phyloP scores from a whole-genome alignment of 352 stramenopile genomes.

The Globisporangium solare region DNA sequence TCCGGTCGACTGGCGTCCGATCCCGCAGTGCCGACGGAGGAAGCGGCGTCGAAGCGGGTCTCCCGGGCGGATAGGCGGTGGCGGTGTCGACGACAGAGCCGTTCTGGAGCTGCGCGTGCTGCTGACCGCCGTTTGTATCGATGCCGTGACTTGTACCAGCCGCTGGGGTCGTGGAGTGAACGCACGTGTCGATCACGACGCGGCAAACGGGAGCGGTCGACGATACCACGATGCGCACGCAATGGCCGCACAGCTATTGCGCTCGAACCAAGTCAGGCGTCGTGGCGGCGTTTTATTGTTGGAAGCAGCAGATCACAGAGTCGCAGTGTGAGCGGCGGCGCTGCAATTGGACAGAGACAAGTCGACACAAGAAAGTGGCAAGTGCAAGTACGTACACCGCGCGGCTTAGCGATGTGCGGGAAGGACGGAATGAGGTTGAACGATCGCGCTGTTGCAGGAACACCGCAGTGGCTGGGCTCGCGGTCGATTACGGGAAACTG shows the following conservation, averaged over 20 bases:
- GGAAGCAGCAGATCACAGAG: not conserved
- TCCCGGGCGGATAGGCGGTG: no score
- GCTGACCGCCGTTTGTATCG: not conserved
- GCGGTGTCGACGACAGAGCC: no score
- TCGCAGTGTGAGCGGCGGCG: not conserved
- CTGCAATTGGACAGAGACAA: not conserved
- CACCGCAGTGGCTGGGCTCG: not conserved
- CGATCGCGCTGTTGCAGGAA: conserved; percentile 8
- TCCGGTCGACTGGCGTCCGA: no score
- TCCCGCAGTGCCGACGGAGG: no score
- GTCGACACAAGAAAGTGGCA: not conserved
- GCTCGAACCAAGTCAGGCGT: not conserved
- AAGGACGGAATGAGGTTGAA: conserved; percentile 49
- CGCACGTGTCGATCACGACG: conserved; percentile 50
- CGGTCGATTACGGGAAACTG: conserved; percentile 20
- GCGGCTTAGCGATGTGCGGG: conserved; percentile 27
- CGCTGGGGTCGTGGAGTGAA: conserved; percentile 31
- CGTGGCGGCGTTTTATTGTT: no score
- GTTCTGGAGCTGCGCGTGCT: not conserved
- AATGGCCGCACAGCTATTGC: conserved; percentile 55
- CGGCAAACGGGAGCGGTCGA: conserved; percentile 32
- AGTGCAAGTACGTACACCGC: conserved; percentile 29
- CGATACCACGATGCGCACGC: conserved; percentile 39
- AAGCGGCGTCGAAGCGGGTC: no score
- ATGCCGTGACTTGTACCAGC: no score